Evolutionary conservation across 768 basidiomycete genomes (phyloP), one percentile per base, ranked within the genome.

Genomic region (Auricularia heimuer): DNA sequence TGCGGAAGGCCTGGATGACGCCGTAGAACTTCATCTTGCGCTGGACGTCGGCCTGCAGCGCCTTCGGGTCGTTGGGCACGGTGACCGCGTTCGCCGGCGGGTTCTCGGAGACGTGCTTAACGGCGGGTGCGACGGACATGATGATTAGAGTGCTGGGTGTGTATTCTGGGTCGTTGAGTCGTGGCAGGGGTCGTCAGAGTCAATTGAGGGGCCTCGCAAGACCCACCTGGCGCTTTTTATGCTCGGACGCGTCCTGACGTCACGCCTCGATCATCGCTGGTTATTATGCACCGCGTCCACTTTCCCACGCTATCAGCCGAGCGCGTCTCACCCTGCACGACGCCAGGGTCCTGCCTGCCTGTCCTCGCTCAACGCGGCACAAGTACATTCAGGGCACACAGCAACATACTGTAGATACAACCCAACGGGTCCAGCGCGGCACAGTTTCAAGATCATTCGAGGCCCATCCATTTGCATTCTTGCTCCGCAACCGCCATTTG

Each of bases 1-100:
- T 79, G 60, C 90, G 82, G 72, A 97, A 85, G 0, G 93, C 94
- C 68, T 89, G 79, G 66, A 97, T 80, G 64, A 90, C 84, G 68
- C 88, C 91, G 71, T 88, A 95, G 54, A 96, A 77, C 63, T 84
- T 84, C 64, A 82, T 82, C 79, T 96, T 96, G 70, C 91, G 82
- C 69, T 91, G 85, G 66, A 94, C 82, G 72, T 95, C 93, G 4
- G 82, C 85, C 11, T 88, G 84, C 71, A 86, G 85, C 58, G 74
- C 75, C 6, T 72, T 74, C 66, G 80, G 85, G 73, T 90, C 80
- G 64, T 83, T 80, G 18, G 93, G 89, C 37, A 78, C 80, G 47
- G 85, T 83, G 63, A 94, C 91, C 56, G 85, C 80, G 68, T 81
- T 82, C 71, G 77, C 72, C 61, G 68, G 65, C 34, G 74, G 74